Conservation (phyloP, 164 flowering plant genomes). For the Umbellularia californica region DNA sequence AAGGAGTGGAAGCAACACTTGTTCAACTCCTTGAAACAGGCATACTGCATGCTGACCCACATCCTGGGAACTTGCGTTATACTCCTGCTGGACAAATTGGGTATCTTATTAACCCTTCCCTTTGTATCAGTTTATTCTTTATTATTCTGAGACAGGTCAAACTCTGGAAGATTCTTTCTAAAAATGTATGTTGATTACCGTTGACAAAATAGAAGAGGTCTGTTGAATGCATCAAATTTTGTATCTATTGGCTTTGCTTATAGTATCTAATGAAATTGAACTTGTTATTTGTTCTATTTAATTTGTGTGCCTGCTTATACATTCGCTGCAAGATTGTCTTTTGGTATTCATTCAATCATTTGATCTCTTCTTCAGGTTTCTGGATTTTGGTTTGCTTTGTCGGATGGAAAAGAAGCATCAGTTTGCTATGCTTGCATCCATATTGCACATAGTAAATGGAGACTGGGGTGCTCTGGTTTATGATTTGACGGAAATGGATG, state of each 20-base stretch:
- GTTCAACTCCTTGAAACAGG: constrained; percentile 98
- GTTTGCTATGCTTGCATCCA: constrained; percentile 88
- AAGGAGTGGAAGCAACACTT: constrained; percentile 90
- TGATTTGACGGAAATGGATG: constrained; percentile 80
- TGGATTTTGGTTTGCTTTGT: constrained; percentile 95
- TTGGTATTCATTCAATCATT: not conserved
- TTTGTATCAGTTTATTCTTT: not conserved
- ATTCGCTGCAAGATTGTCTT: not conserved
- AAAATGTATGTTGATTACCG: not conserved
- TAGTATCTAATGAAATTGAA: too few species aligned
- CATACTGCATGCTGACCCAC: constrained; percentile 96
- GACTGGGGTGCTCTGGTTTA: constrained; percentile 87
- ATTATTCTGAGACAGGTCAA: not conserved
- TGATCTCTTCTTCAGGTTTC: constrained; percentile 46
- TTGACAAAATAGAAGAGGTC: not conserved
- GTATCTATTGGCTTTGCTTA: too few species aligned
- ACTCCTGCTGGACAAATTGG: constrained; percentile 71
- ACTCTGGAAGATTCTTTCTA: not conserved
- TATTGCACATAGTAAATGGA: constrained; percentile 86
- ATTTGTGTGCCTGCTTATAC: not conserved
- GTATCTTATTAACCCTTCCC: constrained; percentile 27
- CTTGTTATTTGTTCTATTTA: not conserved
- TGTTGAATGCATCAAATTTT: not conserved
- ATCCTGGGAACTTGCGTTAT: constrained; percentile 92
- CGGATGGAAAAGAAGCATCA: constrained; percentile 92